A percentile compares a stretch with the other conserved stretches of the same genome.
Evolutionary conservation across 2,329 filamentous ascomycete species (phyloP).

Genomic region (Phialocephala sp.): DNA sequence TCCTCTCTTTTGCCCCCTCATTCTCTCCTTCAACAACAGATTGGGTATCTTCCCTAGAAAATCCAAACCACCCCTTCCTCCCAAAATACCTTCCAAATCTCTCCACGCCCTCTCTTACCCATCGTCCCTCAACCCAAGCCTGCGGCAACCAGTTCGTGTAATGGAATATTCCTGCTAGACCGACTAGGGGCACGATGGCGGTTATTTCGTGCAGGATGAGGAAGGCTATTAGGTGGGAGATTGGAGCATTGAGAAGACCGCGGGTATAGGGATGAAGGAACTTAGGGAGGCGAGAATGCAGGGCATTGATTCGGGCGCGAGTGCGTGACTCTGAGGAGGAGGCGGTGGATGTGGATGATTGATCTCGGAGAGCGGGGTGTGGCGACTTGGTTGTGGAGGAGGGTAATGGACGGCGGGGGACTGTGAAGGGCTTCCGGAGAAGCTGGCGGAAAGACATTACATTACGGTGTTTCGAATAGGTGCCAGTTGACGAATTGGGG

Average conservation of each 20-base stretch:
- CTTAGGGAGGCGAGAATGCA: slow-evolving; percentile 52
- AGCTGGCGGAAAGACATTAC: slow-evolving; percentile 22
- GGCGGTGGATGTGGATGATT: not conserved
- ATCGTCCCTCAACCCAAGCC: slow-evolving; percentile 21
- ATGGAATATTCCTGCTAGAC: slow-evolving; percentile 79
- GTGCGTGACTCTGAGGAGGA: slow-evolving; percentile 11
- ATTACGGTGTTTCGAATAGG: not conserved
- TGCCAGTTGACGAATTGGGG: not conserved
- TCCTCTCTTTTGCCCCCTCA: slow-evolving; percentile 35
- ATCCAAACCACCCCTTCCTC: slow-evolving; percentile 81
- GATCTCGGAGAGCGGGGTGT: too few relatives aligned
- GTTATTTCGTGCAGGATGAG: slow-evolving; percentile 91
- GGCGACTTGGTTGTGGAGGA: too few relatives aligned
- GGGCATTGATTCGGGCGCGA: slow-evolving; percentile 24
- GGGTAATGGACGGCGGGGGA: too few relatives aligned
- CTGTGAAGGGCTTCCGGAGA: not conserved
- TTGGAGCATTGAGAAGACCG: slow-evolving; percentile 75
- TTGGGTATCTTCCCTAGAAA: slow-evolving; percentile 44
- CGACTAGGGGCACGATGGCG: slow-evolving; percentile 79
- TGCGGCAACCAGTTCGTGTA: slow-evolving; percentile 75
- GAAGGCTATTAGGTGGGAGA: slow-evolving; percentile 85
- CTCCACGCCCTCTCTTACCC: slow-evolving; percentile 54
- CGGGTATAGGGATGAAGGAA: slow-evolving; percentile 73
- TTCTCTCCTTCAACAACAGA: slow-evolving; percentile 32
- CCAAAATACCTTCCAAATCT: slow-evolving; percentile 79